Evolutionary conservation across 306 rosid genomes (phyloP), one percentile per base, ranked within the genome.

Genomic region (Fagus crenata): DNA sequence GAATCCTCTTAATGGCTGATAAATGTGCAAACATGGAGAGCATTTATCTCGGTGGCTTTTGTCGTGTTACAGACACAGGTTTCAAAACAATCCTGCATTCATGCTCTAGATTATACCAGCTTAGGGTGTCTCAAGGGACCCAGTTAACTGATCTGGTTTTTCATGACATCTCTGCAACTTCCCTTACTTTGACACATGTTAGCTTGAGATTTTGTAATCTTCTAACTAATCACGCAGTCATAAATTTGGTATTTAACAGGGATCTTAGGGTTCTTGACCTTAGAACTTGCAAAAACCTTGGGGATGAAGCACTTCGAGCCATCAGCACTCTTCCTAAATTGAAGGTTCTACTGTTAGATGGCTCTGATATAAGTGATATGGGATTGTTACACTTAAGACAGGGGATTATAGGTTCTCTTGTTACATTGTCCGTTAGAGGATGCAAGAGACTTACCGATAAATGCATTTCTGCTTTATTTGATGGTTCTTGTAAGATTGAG

Each of bases 11-110:
- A 75, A 84, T 95, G 96, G 97, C 96, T 15, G 98, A 95, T 72
- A 91, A 90, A 72, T 95, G 97, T 69, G 83, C 87, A 36, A 81
- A 83, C 78, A 77, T 95, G 85, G 98, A 95, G 84, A 95, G 96
- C 83, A 92, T 95, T 86, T 89, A 85, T 76, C 92, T 95, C 12
- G 93, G 97, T 35, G 98, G 98, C 81, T 95, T 95, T 82, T 95
- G 97, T 74, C 97, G 97, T 9, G 98, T 95, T 79, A 92, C 97
- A 14, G 98, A 95, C 91, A 92, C 97, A 0, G 97, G 98, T 68
- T 92, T 95, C 87, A 89, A 89, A 87, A 95, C 97, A 1, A 84
- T 95, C 83, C 73, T 95, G 85, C 97, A 92, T 75, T 87, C 98
- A 6, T 95, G 96, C 87, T 86, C 93, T 71, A 90, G 81, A 56